phyloP scores from a whole-genome alignment of 1,284 basidiomycete genomes.

The Trichosporon faecale region DNA sequence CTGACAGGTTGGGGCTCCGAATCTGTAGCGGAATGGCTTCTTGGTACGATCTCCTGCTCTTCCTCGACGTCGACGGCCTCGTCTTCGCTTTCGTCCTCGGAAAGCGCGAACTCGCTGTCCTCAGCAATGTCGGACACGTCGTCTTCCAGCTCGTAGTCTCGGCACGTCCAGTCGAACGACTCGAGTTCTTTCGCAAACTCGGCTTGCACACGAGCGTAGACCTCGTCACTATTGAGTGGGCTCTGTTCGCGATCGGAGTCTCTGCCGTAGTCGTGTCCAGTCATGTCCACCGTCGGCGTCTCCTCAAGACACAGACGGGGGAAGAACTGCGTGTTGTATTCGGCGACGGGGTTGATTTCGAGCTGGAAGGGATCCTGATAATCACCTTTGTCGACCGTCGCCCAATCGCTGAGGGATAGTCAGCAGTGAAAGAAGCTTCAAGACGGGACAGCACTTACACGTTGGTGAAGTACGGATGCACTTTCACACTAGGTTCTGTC shows the following conservation, averaged over 20 bases:
- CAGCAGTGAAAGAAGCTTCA: background rate
- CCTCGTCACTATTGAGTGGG: slow-evolving; percentile 38
- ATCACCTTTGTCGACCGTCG: slow-evolving; percentile 35
- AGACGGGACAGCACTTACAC: slow-evolving; percentile 61
- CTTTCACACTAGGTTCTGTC: slow-evolving; percentile 79
- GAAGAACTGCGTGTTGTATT: slow-evolving; percentile 95
- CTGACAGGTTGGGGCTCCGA: slow-evolving; percentile 5
- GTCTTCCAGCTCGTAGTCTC: slow-evolving; percentile 12
- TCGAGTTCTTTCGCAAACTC: slow-evolving; percentile 36
- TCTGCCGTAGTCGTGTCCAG: slow-evolving; percentile 34
- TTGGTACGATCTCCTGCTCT: slow-evolving; percentile 1
- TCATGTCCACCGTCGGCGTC: slow-evolving; percentile 62
- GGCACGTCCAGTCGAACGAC: slow-evolving; percentile 38
- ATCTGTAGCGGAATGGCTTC: slow-evolving; percentile 3
- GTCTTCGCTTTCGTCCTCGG: slow-evolving; percentile 12
- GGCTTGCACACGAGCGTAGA: slow-evolving; percentile 35
- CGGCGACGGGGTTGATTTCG: slow-evolving; percentile 84
- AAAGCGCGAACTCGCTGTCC: slow-evolving; percentile 3
- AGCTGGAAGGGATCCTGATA: slow-evolving; percentile 86
- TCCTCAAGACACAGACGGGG: slow-evolving; percentile 95
- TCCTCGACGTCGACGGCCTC: slow-evolving; percentile 10
- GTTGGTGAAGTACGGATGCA: slow-evolving; percentile 92
- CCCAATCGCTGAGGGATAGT: slow-evolving; percentile 36
- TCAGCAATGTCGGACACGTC: slow-evolving; percentile 10
- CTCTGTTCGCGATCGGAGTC: slow-evolving; percentile 25